Evolutionary conservation across 1,284 basidiomycete genomes (phyloP).

Genomic region (Retiboletus flavoniger): DNA sequence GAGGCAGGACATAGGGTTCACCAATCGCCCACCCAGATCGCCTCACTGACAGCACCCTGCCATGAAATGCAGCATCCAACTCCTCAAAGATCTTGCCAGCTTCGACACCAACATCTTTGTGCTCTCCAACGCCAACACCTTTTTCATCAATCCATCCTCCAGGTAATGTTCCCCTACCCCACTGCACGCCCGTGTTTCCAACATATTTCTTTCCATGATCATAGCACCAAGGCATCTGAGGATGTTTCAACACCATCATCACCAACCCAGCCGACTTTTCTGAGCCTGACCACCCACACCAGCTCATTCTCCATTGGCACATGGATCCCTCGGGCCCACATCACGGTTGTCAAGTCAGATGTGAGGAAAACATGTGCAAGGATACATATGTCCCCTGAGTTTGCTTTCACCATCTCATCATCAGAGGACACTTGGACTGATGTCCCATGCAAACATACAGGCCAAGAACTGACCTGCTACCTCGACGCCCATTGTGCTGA

Average conservation of each 20-base stretch:
- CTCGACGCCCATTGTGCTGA: slow-evolving; percentile 46
- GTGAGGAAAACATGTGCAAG: slow-evolving; percentile 98
- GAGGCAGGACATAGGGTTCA: too few species aligned
- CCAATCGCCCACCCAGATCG: too few species aligned
- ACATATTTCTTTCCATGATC: background rate
- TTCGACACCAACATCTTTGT: slow-evolving; percentile 80
- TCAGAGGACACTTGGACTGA: too few species aligned
- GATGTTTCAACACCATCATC: slow-evolving; percentile 82
- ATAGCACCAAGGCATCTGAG: slow-evolving; percentile 71
- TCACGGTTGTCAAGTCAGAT: slow-evolving; percentile 86
- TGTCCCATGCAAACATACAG: slow-evolving; percentile 37
- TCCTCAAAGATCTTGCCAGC: slow-evolving; percentile 61
- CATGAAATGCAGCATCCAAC: slow-evolving; percentile 85
- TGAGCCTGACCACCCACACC: slow-evolving; percentile 56
- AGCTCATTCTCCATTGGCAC: slow-evolving; percentile 76
- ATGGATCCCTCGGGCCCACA: slow-evolving; percentile 76
- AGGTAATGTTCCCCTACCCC: slow-evolving; percentile 44
- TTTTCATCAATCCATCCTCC: slow-evolving; percentile 88
- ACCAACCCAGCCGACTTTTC: slow-evolving; percentile 93
- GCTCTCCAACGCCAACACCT: slow-evolving; percentile 90
- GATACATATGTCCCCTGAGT: slow-evolving; percentile 43
- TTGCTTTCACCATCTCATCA: too few species aligned
- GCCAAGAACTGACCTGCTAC: slow-evolving; percentile 86
- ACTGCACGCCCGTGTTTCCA: background rate
- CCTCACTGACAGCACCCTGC: slow-evolving; percentile 77